phyloP scores from a whole-genome alignment of 2,329 filamentous ascomycete genomes.

The Fusarium cyanostomum region DNA sequence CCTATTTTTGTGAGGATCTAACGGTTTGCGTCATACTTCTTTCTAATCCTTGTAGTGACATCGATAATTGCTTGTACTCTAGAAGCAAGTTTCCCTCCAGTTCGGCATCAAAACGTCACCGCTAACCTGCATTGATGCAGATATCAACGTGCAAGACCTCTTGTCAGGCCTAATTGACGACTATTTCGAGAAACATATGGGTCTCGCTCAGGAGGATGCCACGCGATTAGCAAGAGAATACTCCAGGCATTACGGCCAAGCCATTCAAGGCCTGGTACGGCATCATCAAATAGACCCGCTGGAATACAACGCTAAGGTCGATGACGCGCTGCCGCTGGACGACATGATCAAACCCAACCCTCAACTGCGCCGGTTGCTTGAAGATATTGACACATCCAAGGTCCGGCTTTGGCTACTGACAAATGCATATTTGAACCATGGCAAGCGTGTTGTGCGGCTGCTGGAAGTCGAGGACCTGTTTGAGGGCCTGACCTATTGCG shows the following conservation, averaged over 20 bases:
- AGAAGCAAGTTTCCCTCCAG: constrained; percentile 67
- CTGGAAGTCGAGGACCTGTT: constrained; percentile 88
- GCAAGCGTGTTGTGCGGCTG: constrained; percentile 79
- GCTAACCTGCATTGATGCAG: constrained; percentile 50
- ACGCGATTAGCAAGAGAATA: constrained; percentile 88
- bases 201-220: constrained; percentile 78
- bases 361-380: constrained; percentile 76
- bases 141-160: constrained; percentile 81
- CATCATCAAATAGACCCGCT: constrained; percentile 95
- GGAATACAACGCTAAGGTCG: constrained; percentile 93
- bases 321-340: constrained; percentile 94
- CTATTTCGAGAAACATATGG: constrained; percentile 74
- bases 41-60: constrained; percentile 73
- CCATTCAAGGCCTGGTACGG: constrained; percentile 91
- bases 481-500: constrained; percentile 93
- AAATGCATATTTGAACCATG: constrained; percentile 93
- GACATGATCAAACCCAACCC: constrained; percentile 82
- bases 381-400: constrained; percentile 83
- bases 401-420: constrained; percentile 94
- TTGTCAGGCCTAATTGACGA: constrained; percentile 84
- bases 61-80: constrained; percentile 96
- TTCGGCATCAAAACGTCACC: neutral
- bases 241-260: constrained; percentile 95
- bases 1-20: constrained; percentile 52
- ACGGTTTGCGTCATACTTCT: rapidly evolving